These are phyloP conservation scores for Tuber umbilicatum DNA, from an alignment of 495 filamentous ascomycete genomes.

Conservation along the genomic window DNA sequence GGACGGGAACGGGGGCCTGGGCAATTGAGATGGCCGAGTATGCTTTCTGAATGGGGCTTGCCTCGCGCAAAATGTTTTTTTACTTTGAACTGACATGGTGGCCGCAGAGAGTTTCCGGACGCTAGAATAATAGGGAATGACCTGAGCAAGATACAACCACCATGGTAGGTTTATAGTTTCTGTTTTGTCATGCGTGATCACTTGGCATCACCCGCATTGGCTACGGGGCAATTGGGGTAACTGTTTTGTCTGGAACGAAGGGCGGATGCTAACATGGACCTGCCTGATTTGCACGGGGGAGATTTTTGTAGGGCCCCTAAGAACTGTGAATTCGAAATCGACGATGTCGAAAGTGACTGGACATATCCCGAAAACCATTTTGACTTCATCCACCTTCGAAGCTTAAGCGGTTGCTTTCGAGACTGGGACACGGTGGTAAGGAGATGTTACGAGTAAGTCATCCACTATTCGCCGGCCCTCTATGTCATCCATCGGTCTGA, in stretches of 20 bases:
- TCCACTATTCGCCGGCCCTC: neutral
- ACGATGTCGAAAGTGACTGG: constrained; percentile 58
- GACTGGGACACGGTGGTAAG: constrained; percentile 50
- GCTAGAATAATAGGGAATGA: constrained; percentile 52
- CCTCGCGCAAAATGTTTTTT: neutral
- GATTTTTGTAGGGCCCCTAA: constrained; percentile 42
- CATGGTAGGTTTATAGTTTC: constrained; percentile 40
- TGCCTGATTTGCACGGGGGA: neutral
- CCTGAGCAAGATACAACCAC: constrained; percentile 57
- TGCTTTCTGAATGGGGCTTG: neutral
- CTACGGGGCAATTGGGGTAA: neutral
- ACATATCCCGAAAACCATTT: constrained; percentile 51
- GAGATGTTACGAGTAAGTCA: constrained; percentile 42
- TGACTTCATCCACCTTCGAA: constrained; percentile 56
- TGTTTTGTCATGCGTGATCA: neutral
- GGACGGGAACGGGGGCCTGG: constrained; percentile 63
- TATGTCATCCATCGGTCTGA: neutral
- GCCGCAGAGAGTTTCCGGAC: constrained; percentile 20
- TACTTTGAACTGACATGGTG: neutral
- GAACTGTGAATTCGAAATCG: constrained; percentile 57
- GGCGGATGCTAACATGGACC: neutral
- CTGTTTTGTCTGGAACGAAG: neutral
- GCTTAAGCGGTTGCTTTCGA: constrained; percentile 53
- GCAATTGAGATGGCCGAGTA: constrained; percentile 51
- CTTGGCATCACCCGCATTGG: constrained; percentile 1